phyloP scores from a whole-genome alignment of 129 eudicot species.

The Centella asiatica region DNA sequence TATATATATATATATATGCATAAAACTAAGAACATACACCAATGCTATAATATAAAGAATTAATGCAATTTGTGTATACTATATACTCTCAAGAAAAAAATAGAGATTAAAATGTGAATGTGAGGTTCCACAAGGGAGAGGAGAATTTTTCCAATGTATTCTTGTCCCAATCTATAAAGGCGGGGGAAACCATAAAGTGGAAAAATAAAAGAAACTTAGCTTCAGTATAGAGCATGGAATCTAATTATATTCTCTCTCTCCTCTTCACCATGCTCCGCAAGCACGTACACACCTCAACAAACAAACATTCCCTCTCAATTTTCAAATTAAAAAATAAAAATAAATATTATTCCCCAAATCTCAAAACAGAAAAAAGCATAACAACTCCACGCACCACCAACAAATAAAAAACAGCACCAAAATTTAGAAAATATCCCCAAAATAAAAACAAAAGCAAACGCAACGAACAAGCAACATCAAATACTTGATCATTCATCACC shows the following conservation, averaged over 20 bases:
- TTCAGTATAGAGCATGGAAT: constrained; percentile 68
- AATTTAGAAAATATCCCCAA: constrained; percentile 19
- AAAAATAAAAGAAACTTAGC: constrained; percentile 29
- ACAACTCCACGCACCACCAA: neutral
- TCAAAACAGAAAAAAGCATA: constrained; percentile 1
- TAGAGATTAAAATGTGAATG: neutral
- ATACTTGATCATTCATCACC: neutral
- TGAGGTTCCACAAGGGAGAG: constrained; percentile 2
- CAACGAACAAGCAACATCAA: constrained; percentile 9
- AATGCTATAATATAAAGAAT: too few relatives aligned
- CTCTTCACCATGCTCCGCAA: neutral
- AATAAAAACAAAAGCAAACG: constrained; percentile 2
- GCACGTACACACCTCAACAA: constrained; percentile 19
- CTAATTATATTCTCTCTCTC: constrained; percentile 22
- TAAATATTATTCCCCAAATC: constrained; percentile 20
- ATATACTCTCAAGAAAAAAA: neutral
- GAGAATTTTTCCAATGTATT: neutral
- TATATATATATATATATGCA: too few relatives aligned
- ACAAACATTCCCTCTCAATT: constrained; percentile 5
- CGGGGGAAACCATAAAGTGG: constrained; percentile 23
- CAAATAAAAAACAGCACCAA: constrained; percentile 7
- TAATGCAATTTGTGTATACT: neutral
- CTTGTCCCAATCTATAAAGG: neutral
- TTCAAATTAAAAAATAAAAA: neutral
- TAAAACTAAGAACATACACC: too few relatives aligned